Evolutionary conservation across 371 early-diverging fungal species (phyloP), one percentile per base, ranked within the genome.

Genomic region (Cokeromyces recurvatus): DNA sequence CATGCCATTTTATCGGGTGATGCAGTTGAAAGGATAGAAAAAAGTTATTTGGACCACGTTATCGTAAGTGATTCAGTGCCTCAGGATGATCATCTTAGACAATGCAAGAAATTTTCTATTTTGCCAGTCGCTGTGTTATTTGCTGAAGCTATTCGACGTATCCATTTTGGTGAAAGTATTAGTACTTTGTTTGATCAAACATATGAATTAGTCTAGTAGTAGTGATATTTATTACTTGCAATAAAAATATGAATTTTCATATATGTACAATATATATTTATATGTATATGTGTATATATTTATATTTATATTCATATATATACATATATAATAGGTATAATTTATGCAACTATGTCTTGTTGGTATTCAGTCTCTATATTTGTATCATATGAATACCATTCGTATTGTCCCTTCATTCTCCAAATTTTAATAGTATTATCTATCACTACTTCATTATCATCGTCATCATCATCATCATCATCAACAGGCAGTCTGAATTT

Each of bases 111-210:
- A 64, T 67, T 97, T 24, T 64, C 73, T 16, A 81, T 82, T 3
- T 86, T 95, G 52, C 88, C 92, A 61, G 82, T 96, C 19, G 81
- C 92, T 12, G 73, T 89, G 1, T 83, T 87, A n/a, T 87, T 98
- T 59, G 87, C 91, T 23, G 98, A 96, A 64, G 94, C 95, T 12
- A 94, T 96, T 54, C 80, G 98, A 29, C 71, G 98, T 48, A 94
- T 89, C 17, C 95, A 95, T 69, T 87, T 94, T 61, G 98, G 98
- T 43, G 98, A 98, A 71, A 84, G 85, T 46, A 86, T 97, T 27
- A 84, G 86, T 48, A 87, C 84, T 68, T 71, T 95, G 38, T 95
- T 94, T 68, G 79, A 84, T 42, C 62, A 66, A 10, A 29, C 51
- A 9, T 59, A 66, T 47, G 69, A 68, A 42, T 41, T 68, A 22